Conservation (phyloP, 208 protist species). For the Leishmania gerbilli region DNA sequence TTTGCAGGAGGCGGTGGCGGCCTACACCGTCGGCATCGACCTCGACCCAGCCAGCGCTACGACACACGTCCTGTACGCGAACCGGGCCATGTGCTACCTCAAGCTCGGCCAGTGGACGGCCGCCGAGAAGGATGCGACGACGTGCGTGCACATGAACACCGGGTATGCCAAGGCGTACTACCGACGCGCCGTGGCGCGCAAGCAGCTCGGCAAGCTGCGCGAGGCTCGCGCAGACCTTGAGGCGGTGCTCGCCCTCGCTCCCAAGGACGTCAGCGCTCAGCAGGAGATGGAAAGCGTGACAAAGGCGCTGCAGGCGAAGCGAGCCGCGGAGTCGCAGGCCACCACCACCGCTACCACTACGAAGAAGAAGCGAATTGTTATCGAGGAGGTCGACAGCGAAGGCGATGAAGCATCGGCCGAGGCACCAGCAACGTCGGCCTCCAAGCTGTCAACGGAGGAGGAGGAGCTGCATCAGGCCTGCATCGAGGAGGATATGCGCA, state of each 20-base stretch:
- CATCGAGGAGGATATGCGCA: conserved; percentile 47
- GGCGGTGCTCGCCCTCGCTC: conserved; percentile 79
- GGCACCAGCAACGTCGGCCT: not conserved
- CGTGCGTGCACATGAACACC: conserved; percentile 78
- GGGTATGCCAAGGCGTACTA: conserved; percentile 89
- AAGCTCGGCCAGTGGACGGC: conserved; percentile 71
- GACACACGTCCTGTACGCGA: conserved; percentile 85
- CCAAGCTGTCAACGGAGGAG: conserved; percentile 24
- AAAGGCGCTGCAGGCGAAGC: conserved; percentile 67
- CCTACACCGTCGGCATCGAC: conserved; percentile 86
- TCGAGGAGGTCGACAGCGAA: conserved; percentile 86
- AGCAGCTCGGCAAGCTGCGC: conserved; percentile 78
- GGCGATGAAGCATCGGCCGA: conserved; percentile 42
- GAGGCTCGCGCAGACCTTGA: conserved; percentile 87
- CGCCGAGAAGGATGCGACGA: conserved; percentile 84
- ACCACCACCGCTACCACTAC: conserved; percentile 14
- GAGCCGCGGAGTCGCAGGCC: conserved; percentile 8
- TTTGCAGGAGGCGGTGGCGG: conserved; percentile 72
- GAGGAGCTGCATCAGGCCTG: conserved; percentile 30
- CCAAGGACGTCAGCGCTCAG: conserved; percentile 65
- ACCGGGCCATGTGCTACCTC: conserved; percentile 86
- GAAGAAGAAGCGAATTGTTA: conserved; percentile 76
- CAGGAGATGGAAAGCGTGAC: conserved; percentile 77
- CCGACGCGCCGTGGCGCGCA: conserved; percentile 83
- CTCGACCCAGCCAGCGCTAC: conserved; percentile 65